Evolutionary conservation across 23 red algal genomes (phyloP).

Genomic region (Cyanidioschyzon merolae): DNA sequence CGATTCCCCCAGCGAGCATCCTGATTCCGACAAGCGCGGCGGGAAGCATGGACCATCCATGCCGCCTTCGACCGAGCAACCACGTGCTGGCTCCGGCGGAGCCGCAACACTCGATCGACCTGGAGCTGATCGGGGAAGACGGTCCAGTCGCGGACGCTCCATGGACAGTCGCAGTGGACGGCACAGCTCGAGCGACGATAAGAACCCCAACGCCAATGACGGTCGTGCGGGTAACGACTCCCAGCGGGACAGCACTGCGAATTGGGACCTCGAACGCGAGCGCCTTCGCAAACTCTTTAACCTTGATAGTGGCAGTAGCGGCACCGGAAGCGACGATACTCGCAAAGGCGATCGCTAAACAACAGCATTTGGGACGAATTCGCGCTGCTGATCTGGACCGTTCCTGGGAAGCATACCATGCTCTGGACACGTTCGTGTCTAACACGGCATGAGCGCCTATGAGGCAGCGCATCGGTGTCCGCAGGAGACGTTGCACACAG

Average conservation of each 20-base stretch:
- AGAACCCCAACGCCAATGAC: neutral
- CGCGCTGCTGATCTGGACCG: too few relatives aligned
- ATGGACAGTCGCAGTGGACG: neutral
- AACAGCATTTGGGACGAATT: neutral
- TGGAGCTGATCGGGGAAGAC: neutral
- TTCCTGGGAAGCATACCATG: too few relatives aligned
- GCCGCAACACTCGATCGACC: constrained; percentile 5
- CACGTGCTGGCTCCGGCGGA: neutral
- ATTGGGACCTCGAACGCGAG: neutral
- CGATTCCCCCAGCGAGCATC: neutral
- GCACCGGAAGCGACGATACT: neutral
- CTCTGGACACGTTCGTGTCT: too few relatives aligned
- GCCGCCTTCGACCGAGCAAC: neutral
- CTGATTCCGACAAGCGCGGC: neutral
- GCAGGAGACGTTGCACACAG: too few relatives aligned
- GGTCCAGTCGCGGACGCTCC: neutral
- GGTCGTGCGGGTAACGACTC: neutral
- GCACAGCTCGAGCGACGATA: neutral
- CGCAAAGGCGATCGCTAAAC: neutral
- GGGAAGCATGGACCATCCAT: neutral
- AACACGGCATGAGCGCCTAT: too few relatives aligned
- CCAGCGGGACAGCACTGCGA: neutral
- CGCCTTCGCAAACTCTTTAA: constrained; percentile 1
- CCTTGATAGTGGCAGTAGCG: constrained; percentile 6
- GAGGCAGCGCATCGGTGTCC: too few relatives aligned